Evolutionary conservation across 1,139 yeast genomes (phyloP).

Genomic region (Sugiyamaella sp.): DNA sequence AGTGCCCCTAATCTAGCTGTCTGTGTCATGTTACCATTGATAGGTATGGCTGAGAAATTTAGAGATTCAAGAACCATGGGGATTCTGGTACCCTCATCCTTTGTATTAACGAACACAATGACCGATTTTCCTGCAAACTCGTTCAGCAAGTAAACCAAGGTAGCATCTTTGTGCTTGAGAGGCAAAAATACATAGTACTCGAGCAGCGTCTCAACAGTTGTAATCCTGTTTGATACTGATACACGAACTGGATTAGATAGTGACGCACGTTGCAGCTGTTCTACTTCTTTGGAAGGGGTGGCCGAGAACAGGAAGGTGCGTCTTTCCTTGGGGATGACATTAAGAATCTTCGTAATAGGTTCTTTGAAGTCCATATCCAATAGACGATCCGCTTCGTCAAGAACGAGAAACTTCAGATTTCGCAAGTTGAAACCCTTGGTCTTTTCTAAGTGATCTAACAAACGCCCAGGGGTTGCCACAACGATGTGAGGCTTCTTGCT

Average conservation of each 20-base stretch:
- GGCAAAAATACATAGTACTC: slow-evolving; percentile 92
- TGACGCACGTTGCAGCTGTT: slow-evolving; percentile 91
- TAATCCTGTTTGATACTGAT: slow-evolving; percentile 84
- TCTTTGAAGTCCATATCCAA: slow-evolving; percentile 98
- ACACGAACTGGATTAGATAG: slow-evolving; percentile 86
- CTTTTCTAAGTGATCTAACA: slow-evolving; percentile 92
- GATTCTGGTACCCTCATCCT: slow-evolving; percentile 92
- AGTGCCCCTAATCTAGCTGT: slow-evolving; percentile 90
- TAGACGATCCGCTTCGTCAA: slow-evolving; percentile 97
- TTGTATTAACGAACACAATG: slow-evolving; percentile 90
- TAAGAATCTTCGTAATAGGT: slow-evolving; percentile 82
- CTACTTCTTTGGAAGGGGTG: slow-evolving; percentile 94
- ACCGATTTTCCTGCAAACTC: slow-evolving; percentile 85
- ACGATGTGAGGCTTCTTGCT: slow-evolving; percentile 92
- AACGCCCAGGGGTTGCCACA: slow-evolving; percentile 96
- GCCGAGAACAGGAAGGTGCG: slow-evolving; percentile 92
- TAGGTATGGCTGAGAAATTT: slow-evolving; percentile 88
- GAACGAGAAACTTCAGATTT: slow-evolving; percentile 77
- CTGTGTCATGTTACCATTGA: slow-evolving; percentile 93
- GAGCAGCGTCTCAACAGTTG: slow-evolving; percentile 88
- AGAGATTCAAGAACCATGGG: slow-evolving; percentile 77
- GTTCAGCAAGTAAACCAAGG: slow-evolving; percentile 75
- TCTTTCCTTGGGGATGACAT: slow-evolving; percentile 81
- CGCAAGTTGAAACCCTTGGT: slow-evolving; percentile 89
- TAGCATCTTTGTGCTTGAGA: slow-evolving; percentile 90